These are phyloP conservation scores for Nectriaceae sp. DNA, from an alignment of 2,329 filamentous ascomycete genomes.

Conservation along the genomic window DNA sequence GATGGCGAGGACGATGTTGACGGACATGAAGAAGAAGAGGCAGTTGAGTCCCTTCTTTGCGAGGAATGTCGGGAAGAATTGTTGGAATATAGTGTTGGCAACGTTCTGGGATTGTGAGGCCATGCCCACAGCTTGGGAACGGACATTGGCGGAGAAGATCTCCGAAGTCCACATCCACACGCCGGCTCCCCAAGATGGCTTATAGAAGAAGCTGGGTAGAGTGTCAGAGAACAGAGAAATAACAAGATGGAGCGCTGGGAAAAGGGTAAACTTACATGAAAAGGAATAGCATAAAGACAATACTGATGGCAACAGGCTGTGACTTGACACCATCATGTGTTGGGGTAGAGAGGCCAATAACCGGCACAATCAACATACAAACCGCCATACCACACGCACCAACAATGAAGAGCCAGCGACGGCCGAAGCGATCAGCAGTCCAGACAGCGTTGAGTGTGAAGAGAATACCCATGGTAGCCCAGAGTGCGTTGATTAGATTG, in stretches of 20 bases:
- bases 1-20: conserved; percentile 46
- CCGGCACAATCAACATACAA: conserved; percentile 67
- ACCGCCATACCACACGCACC: conserved; percentile 69
- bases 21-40: conserved; percentile 35
- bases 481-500: conserved; percentile 73
- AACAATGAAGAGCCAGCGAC: conserved; percentile 69
- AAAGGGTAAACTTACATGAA: conserved; percentile 43
- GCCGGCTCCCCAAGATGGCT: conserved; percentile 69
- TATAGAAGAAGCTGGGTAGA: conserved; percentile 58
- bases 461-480: conserved; percentile 71
- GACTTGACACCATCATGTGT: conserved; percentile 54
- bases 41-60: conserved; percentile 52
- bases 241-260: too few relatives aligned
- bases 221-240: conserved; percentile 4
- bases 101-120: conserved; percentile 62
- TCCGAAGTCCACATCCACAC: conserved; percentile 73
- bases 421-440: conserved; percentile 72
- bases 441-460: conserved; percentile 75
- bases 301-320: conserved; percentile 62
- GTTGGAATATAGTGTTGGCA: conserved; percentile 67
- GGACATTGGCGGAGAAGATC: conserved; percentile 72
- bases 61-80: conserved; percentile 71
- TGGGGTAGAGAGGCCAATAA: conserved; percentile 52
- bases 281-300: conserved; percentile 67
- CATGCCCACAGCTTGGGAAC: conserved; percentile 71